A percentile compares a stretch with the other conserved stretches of the same genome.
These are phyloP conservation scores for Cucurbita maxima DNA, from an alignment of 306 rosid genomes.

Conservation along the genomic window DNA sequence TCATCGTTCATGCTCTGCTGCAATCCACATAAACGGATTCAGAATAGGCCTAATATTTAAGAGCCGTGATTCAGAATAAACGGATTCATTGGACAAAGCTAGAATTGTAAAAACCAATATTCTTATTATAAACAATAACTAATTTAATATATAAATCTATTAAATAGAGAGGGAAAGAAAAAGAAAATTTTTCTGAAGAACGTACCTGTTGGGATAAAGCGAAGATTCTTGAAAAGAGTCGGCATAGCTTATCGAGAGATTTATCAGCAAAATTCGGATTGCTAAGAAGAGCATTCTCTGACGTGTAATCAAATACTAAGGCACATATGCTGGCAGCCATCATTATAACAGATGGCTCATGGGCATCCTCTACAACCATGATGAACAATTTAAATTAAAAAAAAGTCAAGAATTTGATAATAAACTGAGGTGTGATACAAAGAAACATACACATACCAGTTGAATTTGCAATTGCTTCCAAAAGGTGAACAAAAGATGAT, in stretches of 20 bases:
- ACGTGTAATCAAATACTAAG: constrained; percentile 54
- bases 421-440: no score
- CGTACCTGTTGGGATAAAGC: constrained; percentile 45
- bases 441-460: constrained; percentile 31
- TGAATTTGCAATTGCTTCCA: constrained; percentile 65
- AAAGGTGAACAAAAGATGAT: constrained; percentile 33
- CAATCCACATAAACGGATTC: neutral
- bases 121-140: no score
- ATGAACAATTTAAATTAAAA: constrained; percentile 6
- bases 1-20: constrained; percentile 38
- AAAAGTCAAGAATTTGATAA: no score
- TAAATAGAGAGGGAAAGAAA: no score
- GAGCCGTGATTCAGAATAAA: no score
- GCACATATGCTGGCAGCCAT: constrained; percentile 78
- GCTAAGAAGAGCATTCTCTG: constrained; percentile 54
- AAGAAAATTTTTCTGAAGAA: no score
- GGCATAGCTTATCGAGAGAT: constrained; percentile 36
- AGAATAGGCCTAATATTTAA: no score
- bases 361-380: constrained; percentile 32
- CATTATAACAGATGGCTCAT: constrained; percentile 44
- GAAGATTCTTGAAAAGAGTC: constrained; percentile 50
- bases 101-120: no score
- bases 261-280: constrained; percentile 32
- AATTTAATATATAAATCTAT: no score
- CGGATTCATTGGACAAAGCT: no score